These are phyloP conservation scores for Candida rishiriensis DNA, from an alignment of 805 yeast species.

Conservation along the genomic window DNA sequence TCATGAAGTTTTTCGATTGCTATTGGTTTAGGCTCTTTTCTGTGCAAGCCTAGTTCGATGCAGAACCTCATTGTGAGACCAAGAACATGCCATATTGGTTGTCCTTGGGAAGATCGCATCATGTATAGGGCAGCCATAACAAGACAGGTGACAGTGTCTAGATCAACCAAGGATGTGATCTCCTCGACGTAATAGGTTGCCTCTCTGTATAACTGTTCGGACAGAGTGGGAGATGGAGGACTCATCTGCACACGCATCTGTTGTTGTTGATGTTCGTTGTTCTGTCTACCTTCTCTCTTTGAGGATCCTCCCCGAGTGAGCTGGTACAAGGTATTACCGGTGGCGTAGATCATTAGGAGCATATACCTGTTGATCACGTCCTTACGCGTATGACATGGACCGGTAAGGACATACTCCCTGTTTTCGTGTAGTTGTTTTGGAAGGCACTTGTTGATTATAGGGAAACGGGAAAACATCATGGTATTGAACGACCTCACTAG, in stretches of 20 bases:
- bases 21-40: slow-evolving; percentile 9
- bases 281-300: neutral
- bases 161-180: slow-evolving; percentile 10
- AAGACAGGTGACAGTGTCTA: slow-evolving; percentile 13
- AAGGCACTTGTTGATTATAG: slow-evolving; percentile 5
- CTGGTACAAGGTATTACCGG: slow-evolving; percentile 12
- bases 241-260: neutral
- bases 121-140: slow-evolving; percentile 12
- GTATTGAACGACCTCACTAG: slow-evolving; percentile 9
- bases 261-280: no score
- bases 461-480: slow-evolving; percentile 17
- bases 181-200: slow-evolving; percentile 11
- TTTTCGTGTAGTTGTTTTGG: slow-evolving; percentile 10
- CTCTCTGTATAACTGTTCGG: slow-evolving; percentile 11
- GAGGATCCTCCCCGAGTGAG: slow-evolving; percentile 6
- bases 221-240: slow-evolving; percentile 5
- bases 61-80: slow-evolving; percentile 17
- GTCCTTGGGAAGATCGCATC: slow-evolving; percentile 17
- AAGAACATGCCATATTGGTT: slow-evolving; percentile 19
- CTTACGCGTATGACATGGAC: slow-evolving; percentile 1
- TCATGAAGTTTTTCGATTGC: slow-evolving; percentile 11
- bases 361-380: slow-evolving; percentile 9
- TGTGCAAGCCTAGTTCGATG: slow-evolving; percentile 17
- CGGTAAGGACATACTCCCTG: slow-evolving; percentile 7
- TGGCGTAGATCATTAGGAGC: slow-evolving; percentile 17